Evolutionary conservation across 1,139 yeast species (phyloP), one percentile per base, ranked within the genome.

Genomic region (Zygotorulaspora mrakii): DNA sequence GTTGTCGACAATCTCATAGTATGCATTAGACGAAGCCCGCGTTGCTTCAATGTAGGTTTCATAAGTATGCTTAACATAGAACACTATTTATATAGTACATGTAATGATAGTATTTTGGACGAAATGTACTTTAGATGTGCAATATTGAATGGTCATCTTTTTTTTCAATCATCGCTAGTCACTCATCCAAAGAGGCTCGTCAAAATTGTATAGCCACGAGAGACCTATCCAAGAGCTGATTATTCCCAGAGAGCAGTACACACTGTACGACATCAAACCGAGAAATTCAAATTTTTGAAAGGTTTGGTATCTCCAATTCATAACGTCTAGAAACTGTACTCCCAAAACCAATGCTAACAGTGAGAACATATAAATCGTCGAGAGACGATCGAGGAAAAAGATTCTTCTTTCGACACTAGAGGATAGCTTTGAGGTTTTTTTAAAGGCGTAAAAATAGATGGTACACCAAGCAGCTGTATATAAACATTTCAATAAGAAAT

Each of bases 221-320:
- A 91, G 76, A 1, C 94, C 94, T 47, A 83, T 76, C 95, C 96
- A 94, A 40, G 95, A 79, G 35, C 88, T 75, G 4, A 89, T 70
- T 2, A 91, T 78, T 5, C 98, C 99, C 22, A 86, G 50, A 0
- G 88, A 79, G 61, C 96, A 87, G 62, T 89, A 89, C 2, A 86
- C 82, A 51, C 96, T 86, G 41, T 86, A 76, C 7, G 80, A 66
- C 86, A 91, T 86, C 49, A 91, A 71, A 37, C 86, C 79, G 46
- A 86, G 66, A 57, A 88, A 91, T 60, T 86, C 85, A 46, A 78
- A 69, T 49, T 66, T 74, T 43, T 68, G 68, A 47, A 82, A 65
- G 11, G 54, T 32, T 12, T 45, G 49, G 5, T 76, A 50, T 48
- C 69, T 75, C 44, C 69, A 55, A 43, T 82, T 72, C 55, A 80